Evolutionary conservation across 495 filamentous ascomycete species (phyloP).

Genomic region (Neurospora tetrasperma): DNA sequence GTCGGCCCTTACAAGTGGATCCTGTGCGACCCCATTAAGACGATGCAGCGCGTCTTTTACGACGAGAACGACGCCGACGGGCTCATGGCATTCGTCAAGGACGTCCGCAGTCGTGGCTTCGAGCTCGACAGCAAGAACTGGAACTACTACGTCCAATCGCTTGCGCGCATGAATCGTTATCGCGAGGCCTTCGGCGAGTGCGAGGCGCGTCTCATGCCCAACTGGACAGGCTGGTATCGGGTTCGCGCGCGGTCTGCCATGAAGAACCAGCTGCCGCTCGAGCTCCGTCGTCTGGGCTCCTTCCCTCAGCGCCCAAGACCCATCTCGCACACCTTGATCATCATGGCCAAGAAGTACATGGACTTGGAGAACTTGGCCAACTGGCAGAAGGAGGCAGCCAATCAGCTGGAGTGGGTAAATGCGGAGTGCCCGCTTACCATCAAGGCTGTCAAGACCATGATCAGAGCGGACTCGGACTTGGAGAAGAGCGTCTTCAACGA

Average conservation of each 20-base stretch:
- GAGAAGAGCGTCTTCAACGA: background rate
- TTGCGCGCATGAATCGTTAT: conserved; percentile 32
- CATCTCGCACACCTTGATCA: conserved; percentile 27
- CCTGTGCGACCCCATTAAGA: conserved; percentile 44
- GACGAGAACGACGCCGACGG: conserved; percentile 34
- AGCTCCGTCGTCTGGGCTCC: conserved; percentile 22
- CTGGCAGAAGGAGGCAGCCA: conserved; percentile 23
- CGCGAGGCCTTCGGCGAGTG: conserved; percentile 53
- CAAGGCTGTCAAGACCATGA: conserved; percentile 30
- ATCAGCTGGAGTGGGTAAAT: conserved; percentile 15
- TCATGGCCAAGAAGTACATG: conserved; percentile 29
- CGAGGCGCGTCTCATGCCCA: conserved; percentile 63
- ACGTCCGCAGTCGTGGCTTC: conserved; percentile 53
- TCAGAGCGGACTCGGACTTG: conserved; percentile 5
- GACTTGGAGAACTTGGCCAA: conserved; percentile 25
- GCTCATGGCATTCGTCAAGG: conserved; percentile 38
- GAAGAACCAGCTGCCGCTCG: conserved; percentile 23
- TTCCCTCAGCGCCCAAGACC: conserved; percentile 26
- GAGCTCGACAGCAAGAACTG: conserved; percentile 50
- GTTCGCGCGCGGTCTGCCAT: conserved; percentile 12
- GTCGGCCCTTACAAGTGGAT: conserved; percentile 10
- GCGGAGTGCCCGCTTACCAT: conserved; percentile 19
- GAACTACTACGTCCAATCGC: conserved; percentile 48
- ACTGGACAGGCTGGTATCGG: conserved; percentile 59
- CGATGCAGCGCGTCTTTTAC: conserved; percentile 51